A percentile compares a stretch with the other conserved stretches of the same genome.
Evolutionary conservation across 176 grass and related monocot genomes (phyloP).

Genomic region (Triticum urartu): DNA sequence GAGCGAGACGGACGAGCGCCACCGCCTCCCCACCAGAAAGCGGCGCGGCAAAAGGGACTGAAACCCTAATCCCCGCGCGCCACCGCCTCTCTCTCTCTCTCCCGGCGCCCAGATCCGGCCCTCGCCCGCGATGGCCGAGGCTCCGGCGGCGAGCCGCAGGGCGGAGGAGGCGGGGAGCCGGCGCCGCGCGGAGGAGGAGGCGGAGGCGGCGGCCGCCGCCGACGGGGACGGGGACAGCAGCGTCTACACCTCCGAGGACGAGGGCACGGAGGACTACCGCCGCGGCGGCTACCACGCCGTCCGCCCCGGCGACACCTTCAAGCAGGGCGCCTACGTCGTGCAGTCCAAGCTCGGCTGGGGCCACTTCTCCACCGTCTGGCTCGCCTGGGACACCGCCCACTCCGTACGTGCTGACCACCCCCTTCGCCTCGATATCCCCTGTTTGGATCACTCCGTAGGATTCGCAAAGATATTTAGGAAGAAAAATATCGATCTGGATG

Average conservation of each 20-base stretch:
- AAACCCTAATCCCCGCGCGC: conserved; percentile 53
- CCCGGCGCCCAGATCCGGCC: conserved; percentile 34
- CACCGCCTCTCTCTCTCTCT: neutral
- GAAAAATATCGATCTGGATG: conserved; percentile 33
- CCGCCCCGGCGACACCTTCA: conserved; percentile 82
- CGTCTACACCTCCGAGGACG: conserved; percentile 94
- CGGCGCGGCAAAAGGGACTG: neutral
- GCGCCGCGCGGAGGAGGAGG: conserved; percentile 19
- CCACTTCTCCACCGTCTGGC: conserved; percentile 99
- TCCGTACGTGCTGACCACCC: conserved; percentile 53
- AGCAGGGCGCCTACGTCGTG: conserved; percentile 90
- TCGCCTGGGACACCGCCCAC: conserved; percentile 87
- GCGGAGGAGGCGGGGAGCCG: conserved; percentile 21
- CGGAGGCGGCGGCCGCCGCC: neutral
- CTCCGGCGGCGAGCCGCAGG: conserved; percentile 30
- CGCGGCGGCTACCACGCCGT: conserved; percentile 96
- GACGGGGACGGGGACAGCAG: conserved; percentile 62
- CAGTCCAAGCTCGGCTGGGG: conserved; percentile 97
- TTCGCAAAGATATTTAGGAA: neutral
- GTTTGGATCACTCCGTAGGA: neutral
- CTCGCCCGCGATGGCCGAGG: conserved; percentile 29
- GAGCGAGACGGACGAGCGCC: conserved; percentile 28
- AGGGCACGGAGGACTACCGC: conserved; percentile 94
- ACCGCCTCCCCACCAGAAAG: conserved; percentile 9
- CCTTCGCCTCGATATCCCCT: neutral